Evolutionary conservation across 169 alveolate genomes (phyloP).

Genomic region (Pseudocohnilembus persalinus): DNA sequence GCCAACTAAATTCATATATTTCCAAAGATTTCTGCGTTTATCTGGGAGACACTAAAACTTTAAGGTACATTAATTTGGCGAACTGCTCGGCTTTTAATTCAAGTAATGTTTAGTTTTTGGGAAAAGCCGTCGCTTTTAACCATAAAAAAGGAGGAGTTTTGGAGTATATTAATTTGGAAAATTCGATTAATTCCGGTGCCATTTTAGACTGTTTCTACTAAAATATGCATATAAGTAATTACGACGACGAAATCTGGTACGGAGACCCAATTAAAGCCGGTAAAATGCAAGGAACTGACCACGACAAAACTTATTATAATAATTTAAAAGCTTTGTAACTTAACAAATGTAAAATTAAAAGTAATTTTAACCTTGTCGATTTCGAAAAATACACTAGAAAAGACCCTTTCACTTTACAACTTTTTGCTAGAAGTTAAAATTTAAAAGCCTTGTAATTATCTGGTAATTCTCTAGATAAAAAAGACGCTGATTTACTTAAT

Average conservation of each 20-base stretch:
- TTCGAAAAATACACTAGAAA: slow-evolving; percentile 25
- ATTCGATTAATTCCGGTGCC: slow-evolving; percentile 5
- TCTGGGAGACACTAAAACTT: slow-evolving; percentile 78
- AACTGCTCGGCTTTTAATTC: slow-evolving; percentile 12
- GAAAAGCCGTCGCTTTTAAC: slow-evolving; percentile 71
- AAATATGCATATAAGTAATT: slow-evolving; percentile 40
- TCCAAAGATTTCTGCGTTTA: slow-evolving; percentile 70
- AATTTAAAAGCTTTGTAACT: slow-evolving; percentile 37
- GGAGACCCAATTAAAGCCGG: slow-evolving; percentile 61
- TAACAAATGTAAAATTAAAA: background rate
- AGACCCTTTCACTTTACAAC: slow-evolving; percentile 29
- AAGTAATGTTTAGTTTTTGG: slow-evolving; percentile 37
- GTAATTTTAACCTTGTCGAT: slow-evolving; percentile 34
- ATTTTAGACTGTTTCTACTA: slow-evolving; percentile 19
- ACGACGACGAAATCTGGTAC: slow-evolving; percentile 65
- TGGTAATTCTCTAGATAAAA: slow-evolving; percentile 12
- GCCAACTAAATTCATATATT: slow-evolving; percentile 34
- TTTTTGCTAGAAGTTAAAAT: slow-evolving; percentile 2
- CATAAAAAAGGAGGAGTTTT: slow-evolving; percentile 65
- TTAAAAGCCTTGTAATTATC: slow-evolving; percentile 31
- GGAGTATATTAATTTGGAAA: slow-evolving; percentile 46
- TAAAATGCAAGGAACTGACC: slow-evolving; percentile 57
- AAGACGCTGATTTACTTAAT: slow-evolving; percentile 43
- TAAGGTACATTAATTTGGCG: slow-evolving; percentile 57
- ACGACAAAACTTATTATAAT: slow-evolving; percentile 34